These are phyloP conservation scores for Cucurbita maxima DNA, from an alignment of 306 rosid genomes.

Conservation along the genomic window DNA sequence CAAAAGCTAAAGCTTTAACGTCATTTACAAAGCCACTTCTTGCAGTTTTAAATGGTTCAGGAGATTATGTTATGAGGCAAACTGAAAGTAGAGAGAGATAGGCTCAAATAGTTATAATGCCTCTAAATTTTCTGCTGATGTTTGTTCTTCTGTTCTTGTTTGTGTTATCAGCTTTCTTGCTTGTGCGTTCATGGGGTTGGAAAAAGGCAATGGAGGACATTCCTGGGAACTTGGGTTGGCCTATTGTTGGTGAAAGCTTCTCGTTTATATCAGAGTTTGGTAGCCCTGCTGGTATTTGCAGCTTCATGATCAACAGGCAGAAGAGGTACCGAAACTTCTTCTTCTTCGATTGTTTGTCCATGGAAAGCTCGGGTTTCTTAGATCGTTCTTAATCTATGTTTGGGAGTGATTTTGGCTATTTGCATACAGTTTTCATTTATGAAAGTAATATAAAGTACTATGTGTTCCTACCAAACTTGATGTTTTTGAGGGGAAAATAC, in stretches of 20 bases:
- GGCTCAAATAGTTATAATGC: constrained; percentile 19
- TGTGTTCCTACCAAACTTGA: background rate
- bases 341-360: background rate
- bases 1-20: background rate
- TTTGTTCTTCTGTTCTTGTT: constrained; percentile 14
- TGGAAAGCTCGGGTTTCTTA: background rate
- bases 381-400: background rate
- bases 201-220: constrained; percentile 55
- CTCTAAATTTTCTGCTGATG: constrained; percentile 6
- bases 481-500: background rate
- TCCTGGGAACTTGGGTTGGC: constrained; percentile 84
- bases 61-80: background rate
- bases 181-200: constrained; percentile 31
- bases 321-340: constrained; percentile 32
- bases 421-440: background rate
- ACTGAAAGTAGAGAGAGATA: background rate
- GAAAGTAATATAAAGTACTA: background rate
- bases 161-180: constrained; percentile 16
- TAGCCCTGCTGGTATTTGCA: constrained; percentile 62
- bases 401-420: background rate
- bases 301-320: constrained; percentile 69
- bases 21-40: background rate
- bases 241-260: constrained; percentile 66
- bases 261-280: constrained; percentile 59
- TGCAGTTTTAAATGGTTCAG: background rate